These are phyloP conservation scores for Aspergillus caelatus DNA, from an alignment of 2,329 filamentous ascomycete species.

Conservation along the genomic window DNA sequence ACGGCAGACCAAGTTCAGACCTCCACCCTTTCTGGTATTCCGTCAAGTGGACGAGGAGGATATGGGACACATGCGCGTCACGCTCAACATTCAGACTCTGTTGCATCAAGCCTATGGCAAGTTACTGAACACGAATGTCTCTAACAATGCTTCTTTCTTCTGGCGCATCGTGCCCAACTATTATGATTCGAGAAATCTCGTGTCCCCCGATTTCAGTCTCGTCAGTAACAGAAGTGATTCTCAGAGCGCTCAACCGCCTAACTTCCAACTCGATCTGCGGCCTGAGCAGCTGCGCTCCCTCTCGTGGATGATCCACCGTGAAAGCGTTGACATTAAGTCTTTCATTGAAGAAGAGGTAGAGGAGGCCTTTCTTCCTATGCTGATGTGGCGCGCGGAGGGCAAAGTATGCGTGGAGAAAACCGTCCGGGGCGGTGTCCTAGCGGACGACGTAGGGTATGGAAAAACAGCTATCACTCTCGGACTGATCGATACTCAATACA, in stretches of 20 bases:
- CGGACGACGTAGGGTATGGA: conserved; percentile 67
- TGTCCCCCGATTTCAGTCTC: conserved; percentile 46
- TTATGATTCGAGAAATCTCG: conserved; percentile 33
- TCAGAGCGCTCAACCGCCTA: conserved; percentile 35
- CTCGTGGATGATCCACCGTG: conserved; percentile 62
- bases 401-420: conserved; percentile 34
- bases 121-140: conserved; percentile 18
- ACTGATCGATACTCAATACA: conserved; percentile 54
- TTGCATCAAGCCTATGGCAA: conserved; percentile 39
- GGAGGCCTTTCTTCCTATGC: conserved; percentile 53
- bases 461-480: conserved; percentile 66
- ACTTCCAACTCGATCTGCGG: conserved; percentile 46
- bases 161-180: conserved; percentile 56
- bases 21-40: conserved; percentile 47
- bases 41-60: conserved; percentile 32
- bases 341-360: conserved; percentile 61
- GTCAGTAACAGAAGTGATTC: conserved; percentile 46
- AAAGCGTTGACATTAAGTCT: conserved; percentile 39
- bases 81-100: conserved; percentile 42
- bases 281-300: conserved; percentile 59
- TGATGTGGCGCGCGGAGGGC: conserved; percentile 63
- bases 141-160: conserved; percentile 28
- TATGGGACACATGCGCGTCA: conserved; percentile 41
- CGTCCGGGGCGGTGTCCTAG: conserved; percentile 63
- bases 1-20: conserved; percentile 51